These are phyloP conservation scores for Hymenoscyphus repandus DNA, from an alignment of 2,329 filamentous ascomycete genomes.

Conservation along the genomic window DNA sequence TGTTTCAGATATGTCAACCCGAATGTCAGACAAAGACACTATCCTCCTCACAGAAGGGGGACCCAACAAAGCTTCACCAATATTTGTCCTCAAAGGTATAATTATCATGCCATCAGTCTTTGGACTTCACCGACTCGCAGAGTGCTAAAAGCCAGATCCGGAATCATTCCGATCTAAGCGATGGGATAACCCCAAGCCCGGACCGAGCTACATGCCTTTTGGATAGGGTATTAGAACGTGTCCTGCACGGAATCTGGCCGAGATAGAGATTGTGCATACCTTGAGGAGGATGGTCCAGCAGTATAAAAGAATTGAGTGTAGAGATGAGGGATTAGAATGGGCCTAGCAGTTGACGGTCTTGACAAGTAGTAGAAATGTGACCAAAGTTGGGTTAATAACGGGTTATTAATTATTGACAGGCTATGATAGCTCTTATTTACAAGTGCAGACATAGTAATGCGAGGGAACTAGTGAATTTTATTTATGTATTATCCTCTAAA, in stretches of 20 bases:
- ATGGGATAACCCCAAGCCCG: conserved; percentile 29
- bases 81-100: conserved; percentile 24
- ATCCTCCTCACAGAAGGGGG: conserved; percentile 30
- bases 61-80: conserved; percentile 18
- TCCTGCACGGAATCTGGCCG: neutral
- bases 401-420: no score
- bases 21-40: conserved; percentile 40
- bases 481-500: no score
- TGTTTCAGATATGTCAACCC: conserved; percentile 45
- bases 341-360: conserved; percentile 9
- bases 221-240: conserved; percentile 2
- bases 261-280: conserved; percentile 2
- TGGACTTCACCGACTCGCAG: conserved; percentile 21
- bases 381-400: no score
- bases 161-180: conserved; percentile 37
- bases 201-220: conserved; percentile 3
- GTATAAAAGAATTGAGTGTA: conserved; percentile 12
- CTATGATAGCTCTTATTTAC: no score
- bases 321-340: conserved; percentile 19
- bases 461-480: no score
- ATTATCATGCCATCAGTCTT: conserved; percentile 20
- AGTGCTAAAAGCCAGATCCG: conserved; percentile 27
- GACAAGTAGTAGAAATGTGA: conserved; percentile 5
- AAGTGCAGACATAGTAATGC: no score
- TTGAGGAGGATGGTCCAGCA: conserved; percentile 2